Base-by-base conservation (phyloP, 495 filamentous ascomycete genomes). In the Cetradonia linearis region DNA sequence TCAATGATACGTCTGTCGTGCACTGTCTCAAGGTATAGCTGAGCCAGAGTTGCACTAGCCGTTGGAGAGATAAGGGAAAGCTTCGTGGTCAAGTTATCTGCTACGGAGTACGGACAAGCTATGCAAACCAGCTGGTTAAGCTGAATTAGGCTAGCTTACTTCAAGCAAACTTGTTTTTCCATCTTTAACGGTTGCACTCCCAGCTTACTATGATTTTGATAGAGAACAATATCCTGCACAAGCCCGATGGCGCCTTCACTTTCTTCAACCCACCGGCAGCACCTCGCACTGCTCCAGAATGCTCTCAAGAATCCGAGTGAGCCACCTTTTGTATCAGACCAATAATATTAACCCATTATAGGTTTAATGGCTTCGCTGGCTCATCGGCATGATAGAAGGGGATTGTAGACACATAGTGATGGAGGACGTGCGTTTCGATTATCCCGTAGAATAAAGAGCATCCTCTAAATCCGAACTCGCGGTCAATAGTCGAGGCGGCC, bases 161-260 rank as follows among this genome's bases (percentile, higher is more conserved):
- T n/a, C n/a, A n/a, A n/a, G n/a, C n/a, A n/a, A n/a, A n/a, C n/a
- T n/a, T n/a, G n/a, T n/a, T 46, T 46, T n/a, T 46, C 42, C 62
- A 77, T 67, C 72, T 82, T 82, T 65, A 73, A 49, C 5, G 88
- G 87, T 65, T 79, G 75, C 53, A 80, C 70, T 48, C 88, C 88
- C 25, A 89, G 70, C 28, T 83, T 83, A 72, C 95, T 96, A 62
- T 78, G 76, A 78, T 82, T 82, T 61, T 78, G 73, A 74, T 68
- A 82, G 72, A 82, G 81, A 18, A 81, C 66, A 10, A 82, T 76
- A 28, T 74, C 74, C 66, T 77, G 70, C 63, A 69, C 73, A 63
- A 80, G 77, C n/a, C 78, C 79, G 50, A 68, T 61, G 44, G 85
- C 80, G 60, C 81, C 86, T 62, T 83, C 87, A 46, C 83, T 75